phyloP scores from a whole-genome alignment of 345 rosid genomes.

The Arabis hirsuta region DNA sequence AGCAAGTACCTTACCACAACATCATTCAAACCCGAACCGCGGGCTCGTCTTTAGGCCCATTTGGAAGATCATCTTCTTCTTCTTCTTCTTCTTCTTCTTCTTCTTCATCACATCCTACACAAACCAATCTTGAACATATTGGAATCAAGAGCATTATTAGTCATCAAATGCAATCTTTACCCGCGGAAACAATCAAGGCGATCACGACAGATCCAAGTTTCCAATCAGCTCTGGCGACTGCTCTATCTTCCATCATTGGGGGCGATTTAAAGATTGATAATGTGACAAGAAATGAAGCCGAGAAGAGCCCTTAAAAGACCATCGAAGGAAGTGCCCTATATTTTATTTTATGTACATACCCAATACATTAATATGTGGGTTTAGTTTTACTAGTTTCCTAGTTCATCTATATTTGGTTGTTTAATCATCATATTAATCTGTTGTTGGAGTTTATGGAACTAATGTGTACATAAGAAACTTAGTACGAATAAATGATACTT shows the following conservation, averaged over 20 bases:
- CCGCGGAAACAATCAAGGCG: constrained; percentile 60
- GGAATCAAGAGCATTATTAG: constrained; percentile 40
- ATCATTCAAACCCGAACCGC: constrained; percentile 41
- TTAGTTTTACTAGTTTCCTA: constrained; percentile 27
- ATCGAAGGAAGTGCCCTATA: not conserved
- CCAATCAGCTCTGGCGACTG: constrained; percentile 75
- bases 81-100: not conserved
- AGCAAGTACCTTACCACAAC: constrained; percentile 46
- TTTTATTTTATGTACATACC: constrained; percentile 9
- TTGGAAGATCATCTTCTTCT: constrained; percentile 44
- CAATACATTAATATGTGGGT: constrained; percentile 1
- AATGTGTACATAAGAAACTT: constrained; percentile 35
- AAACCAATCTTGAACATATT: constrained; percentile 48
- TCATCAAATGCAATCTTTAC: constrained; percentile 41
- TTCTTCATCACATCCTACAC: constrained; percentile 34
- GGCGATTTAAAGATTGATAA: constrained; percentile 38
- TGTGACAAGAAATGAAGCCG: constrained; percentile 29
- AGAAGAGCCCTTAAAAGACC: constrained; percentile 34
- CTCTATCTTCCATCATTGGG: constrained; percentile 71
- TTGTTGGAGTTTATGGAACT: constrained; percentile 30
- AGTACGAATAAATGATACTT: not conserved
- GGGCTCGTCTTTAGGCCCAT: constrained; percentile 36
- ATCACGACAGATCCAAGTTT: constrained; percentile 80
- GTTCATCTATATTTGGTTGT: constrained; percentile 23
- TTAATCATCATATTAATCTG: constrained; percentile 5